Conservation (phyloP, 2,329 filamentous ascomycete genomes). For the Ciborinia camelliae region DNA sequence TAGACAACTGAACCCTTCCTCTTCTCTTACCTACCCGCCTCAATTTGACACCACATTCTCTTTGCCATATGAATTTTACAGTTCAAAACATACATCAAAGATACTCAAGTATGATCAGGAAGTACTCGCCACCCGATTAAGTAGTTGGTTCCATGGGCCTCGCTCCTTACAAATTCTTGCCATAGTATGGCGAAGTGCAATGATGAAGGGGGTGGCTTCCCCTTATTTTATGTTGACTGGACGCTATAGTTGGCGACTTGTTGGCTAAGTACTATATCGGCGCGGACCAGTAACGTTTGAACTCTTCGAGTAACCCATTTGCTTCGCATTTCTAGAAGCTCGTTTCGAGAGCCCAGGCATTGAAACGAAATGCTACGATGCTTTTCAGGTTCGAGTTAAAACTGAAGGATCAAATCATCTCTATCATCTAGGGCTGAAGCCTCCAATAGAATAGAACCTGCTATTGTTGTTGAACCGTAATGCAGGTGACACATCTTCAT, state of each 20-base stretch:
- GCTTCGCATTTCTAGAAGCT: neutral
- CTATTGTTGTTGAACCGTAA: neutral
- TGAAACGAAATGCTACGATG: neutral
- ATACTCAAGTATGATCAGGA: neutral
- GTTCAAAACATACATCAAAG: neutral
- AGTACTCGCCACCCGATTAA: neutral
- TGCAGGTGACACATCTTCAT: too few species aligned
- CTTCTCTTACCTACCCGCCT: too few species aligned
- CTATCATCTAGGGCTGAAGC: neutral
- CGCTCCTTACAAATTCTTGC: neutral
- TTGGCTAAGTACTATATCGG: neutral
- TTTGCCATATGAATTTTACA: too few species aligned
- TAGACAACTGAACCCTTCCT: neutral
- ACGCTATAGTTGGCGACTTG: neutral
- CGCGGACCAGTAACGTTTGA: neutral
- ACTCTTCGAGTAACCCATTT: neutral
- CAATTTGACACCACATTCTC: too few species aligned
- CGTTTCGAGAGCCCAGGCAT: neutral
- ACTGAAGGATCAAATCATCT: neutral
- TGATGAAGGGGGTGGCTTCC: neutral
- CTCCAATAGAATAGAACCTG: neutral
- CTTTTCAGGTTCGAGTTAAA: neutral
- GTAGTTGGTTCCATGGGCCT: neutral
- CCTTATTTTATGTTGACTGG: neutral
- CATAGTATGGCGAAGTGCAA: neutral